phyloP scores from a whole-genome alignment of 202 grass and related monocot species.

The Zizania palustris region DNA sequence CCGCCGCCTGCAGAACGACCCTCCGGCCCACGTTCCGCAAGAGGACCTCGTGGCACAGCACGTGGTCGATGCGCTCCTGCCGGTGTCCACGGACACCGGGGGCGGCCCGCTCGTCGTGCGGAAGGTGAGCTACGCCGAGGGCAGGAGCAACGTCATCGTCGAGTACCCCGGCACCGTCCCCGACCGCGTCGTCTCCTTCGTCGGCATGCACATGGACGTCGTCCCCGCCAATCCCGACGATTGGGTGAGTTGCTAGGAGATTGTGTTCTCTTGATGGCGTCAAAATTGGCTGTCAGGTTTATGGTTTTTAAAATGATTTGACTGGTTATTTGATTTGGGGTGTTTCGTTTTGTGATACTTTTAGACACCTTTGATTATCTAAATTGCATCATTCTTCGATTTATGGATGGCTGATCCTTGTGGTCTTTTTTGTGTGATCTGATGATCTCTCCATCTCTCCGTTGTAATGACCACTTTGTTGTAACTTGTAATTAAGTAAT shows the following conservation, averaged over 20 bases:
- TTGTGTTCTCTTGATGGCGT: not conserved
- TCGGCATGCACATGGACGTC: slow-evolving; percentile 98
- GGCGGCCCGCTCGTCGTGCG: slow-evolving; percentile 69
- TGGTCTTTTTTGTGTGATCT: slow-evolving; percentile 22
- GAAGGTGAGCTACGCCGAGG: slow-evolving; percentile 63
- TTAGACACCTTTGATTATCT: not conserved
- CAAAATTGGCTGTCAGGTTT: not conserved
- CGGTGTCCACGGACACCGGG: slow-evolving; percentile 49
- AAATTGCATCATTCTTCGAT: not conserved
- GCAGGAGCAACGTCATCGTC: slow-evolving; percentile 84
- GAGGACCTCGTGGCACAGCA: slow-evolving; percentile 72
- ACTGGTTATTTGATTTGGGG: slow-evolving; percentile 19
- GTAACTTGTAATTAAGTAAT: not conserved
- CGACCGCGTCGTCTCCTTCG: slow-evolving; percentile 70
- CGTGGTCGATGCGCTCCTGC: slow-evolving; percentile 61
- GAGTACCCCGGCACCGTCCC: slow-evolving; percentile 83
- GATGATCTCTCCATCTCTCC: not conserved
- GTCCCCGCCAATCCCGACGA: slow-evolving; percentile 73
- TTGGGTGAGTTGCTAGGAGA: slow-evolving; percentile 57
- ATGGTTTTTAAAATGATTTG: not conserved
- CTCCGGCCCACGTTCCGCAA: slow-evolving; percentile 53
- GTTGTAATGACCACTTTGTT: not conserved
- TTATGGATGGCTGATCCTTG: not conserved
- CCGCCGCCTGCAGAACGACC: slow-evolving; percentile 84
- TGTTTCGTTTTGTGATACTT: slow-evolving; percentile 2